These are phyloP conservation scores for Corymbia calophylla DNA, from an alignment of 441 rosid genomes.

Conservation along the genomic window DNA sequence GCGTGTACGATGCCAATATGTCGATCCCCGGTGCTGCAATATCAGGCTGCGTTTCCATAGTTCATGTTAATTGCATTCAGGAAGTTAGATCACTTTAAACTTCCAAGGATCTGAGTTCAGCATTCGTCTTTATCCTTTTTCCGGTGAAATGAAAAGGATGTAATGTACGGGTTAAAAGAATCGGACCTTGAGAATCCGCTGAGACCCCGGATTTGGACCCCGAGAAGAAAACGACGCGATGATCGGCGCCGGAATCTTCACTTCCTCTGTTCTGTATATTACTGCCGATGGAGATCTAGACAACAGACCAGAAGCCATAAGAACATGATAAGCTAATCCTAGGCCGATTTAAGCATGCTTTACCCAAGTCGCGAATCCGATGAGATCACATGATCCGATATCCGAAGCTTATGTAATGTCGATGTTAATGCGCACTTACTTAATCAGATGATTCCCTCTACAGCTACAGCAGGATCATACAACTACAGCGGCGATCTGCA, in stretches of 20 bases:
- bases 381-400: neutral
- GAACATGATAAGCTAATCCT: neutral
- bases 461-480: neutral
- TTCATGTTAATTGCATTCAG: neutral
- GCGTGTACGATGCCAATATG: slow-evolving; percentile 61
- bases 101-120: no score
- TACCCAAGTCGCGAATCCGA: neutral
- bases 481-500: neutral
- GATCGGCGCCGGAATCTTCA: slow-evolving; percentile 42
- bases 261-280: slow-evolving; percentile 47
- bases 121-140: neutral
- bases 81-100: no score
- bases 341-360: neutral
- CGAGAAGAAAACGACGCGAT: slow-evolving; percentile 61
- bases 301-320: neutral
- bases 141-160: neutral
- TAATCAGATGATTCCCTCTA: neutral
- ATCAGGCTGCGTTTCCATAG: slow-evolving; percentile 42
- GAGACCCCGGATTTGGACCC: slow-evolving; percentile 59
- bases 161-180: neutral
- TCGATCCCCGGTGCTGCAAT: slow-evolving; percentile 59
- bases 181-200: slow-evolving; percentile 50
- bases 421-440: neutral
- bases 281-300: slow-evolving; percentile 66
- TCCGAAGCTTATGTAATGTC: neutral